Evolutionary conservation across 805 yeast genomes (phyloP), one percentile per base, ranked within the genome.

Genomic region (Yamadazyma tumulicola): DNA sequence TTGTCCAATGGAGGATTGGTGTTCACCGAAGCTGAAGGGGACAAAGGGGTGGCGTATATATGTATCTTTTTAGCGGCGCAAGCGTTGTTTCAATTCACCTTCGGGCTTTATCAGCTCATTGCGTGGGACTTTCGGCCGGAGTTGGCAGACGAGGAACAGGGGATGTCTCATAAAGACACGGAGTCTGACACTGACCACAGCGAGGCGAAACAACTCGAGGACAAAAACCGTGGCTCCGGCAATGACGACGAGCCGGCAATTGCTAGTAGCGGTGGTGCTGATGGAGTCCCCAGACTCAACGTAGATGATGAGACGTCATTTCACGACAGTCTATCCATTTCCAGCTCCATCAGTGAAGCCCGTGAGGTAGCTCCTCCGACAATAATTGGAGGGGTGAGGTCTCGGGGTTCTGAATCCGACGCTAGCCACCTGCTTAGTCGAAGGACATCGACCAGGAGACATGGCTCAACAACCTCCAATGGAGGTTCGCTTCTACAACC

Each of bases 11-110:
- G 87, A 1, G 64, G 75, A 1, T 62, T 72, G 5, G 47, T 67
- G 6, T 80, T 88, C 47, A 64, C 80, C 0, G 48, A 64, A 11
- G 72, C 57, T 4, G 78, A 84, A 41, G 86, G 85, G 23, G 69
- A 76, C 35, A 72, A 74, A 46, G 97, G 96, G 17, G 81, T 83
- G 17, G 93, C 96, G 1, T 85, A 83, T 57, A 81, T 85, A 14
- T 81, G 88, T 49, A 80, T 88, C 21, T 84, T 82, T 47, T 65
- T 81, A 29, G 81, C 86, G 3, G 69, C 81, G 2, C 86, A 82
- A 54, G 68, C 79, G 24, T 67, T 85, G 29, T 57, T 73, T 48
- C 77, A 83, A 59, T 85, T 86, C 71, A 81, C 85, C 48, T 59
- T 82, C 29, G 96, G 96, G 2, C 73, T 84, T 34, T 81, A 80